Base-by-base conservation (phyloP, 2,329 filamentous ascomycete species). In the Monosporascus sp. region DNA sequence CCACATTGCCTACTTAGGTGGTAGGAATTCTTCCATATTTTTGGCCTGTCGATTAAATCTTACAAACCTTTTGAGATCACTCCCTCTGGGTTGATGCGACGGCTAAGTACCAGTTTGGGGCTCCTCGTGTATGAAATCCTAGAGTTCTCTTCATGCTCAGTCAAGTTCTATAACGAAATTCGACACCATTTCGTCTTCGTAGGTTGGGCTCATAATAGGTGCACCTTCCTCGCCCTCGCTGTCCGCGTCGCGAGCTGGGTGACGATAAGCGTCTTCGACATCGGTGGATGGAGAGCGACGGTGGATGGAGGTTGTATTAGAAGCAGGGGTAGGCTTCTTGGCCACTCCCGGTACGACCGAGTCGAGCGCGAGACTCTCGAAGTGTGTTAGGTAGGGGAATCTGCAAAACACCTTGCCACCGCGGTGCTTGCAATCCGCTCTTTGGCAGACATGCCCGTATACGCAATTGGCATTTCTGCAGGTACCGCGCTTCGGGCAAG, bases 391-490 rank as follows among this genome's bases (percentile, higher is more conserved):
- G 22, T 48, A 52, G 11, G 61, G 55, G 3, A 70, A 16, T 26
- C 60, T 64, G 63, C 68, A 69, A 45, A 61, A 64, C 5, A 44
- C 36, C 58, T 64, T 69, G 48, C 68, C 68, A 20, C 63, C 62
- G 7, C 66, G 65, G n/a, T 64, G 47, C 50, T 62, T 64, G 52
- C 68, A 71, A 16, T 69, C 63, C 19, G 50, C 41, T 17, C 55
- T 63, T 58, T 69, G 68, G 54, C 68, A 71, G 38, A 69, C 56
- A 53, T 70, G 68, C 6, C 67, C 68, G 24, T 58, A 56, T 22
- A 57, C 58, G 56, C 68, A 71, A 16, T 47, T 46, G 0, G 56
- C 52, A 4, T 61, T 53, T 9, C 65, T 55, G 56, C 68, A 70
- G 5, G 34, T 26, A 7, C 63, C 66, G 6, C 64, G 63, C 46